These are phyloP conservation scores for Mortierella sp. DNA, from an alignment of 371 early-diverging fungal species.

Conservation along the genomic window DNA sequence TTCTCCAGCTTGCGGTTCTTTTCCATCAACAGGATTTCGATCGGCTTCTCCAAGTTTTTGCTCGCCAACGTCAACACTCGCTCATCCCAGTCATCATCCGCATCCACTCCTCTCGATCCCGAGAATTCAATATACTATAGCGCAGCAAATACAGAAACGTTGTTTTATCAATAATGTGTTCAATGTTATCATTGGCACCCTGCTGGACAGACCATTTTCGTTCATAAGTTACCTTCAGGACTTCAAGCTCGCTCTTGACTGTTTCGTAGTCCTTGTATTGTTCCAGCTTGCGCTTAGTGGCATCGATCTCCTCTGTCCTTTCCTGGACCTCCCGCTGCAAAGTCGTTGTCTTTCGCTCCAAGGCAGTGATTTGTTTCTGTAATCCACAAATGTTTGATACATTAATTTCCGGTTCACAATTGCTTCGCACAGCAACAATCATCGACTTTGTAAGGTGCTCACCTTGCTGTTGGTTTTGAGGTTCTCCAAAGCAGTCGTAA, in stretches of 20 bases:
- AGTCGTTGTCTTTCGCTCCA: conserved; percentile 31
- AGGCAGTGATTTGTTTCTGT: conserved; percentile 34
- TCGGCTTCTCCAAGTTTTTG: conserved; percentile 55
- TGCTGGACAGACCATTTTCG: background rate
- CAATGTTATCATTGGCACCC: too few species aligned
- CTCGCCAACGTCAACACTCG: conserved; percentile 52
- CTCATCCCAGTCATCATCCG: conserved; percentile 57
- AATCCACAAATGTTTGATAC: background rate
- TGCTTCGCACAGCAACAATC: background rate
- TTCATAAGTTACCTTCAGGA: conserved; percentile 76
- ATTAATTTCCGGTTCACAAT: too few species aligned
- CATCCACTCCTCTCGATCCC: conserved; percentile 45
- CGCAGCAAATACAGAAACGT: conserved; percentile 24
- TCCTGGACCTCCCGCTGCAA: conserved; percentile 51
- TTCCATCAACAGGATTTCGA: conserved; percentile 84
- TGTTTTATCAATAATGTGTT: too few species aligned
- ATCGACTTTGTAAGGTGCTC: too few species aligned
- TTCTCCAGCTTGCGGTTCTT: conserved; percentile 87
- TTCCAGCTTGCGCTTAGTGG: conserved; percentile 63
- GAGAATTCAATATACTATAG: conserved; percentile 51
- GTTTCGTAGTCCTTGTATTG: conserved; percentile 84
- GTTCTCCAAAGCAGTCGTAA: conserved; percentile 40
- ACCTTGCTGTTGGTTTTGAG: conserved; percentile 39
- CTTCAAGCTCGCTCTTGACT: conserved; percentile 86
- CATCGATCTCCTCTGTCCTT: conserved; percentile 68